Evolutionary conservation across 2,329 filamentous ascomycete genomes (phyloP).

Genomic region (Mycosphaerella sp.): DNA sequence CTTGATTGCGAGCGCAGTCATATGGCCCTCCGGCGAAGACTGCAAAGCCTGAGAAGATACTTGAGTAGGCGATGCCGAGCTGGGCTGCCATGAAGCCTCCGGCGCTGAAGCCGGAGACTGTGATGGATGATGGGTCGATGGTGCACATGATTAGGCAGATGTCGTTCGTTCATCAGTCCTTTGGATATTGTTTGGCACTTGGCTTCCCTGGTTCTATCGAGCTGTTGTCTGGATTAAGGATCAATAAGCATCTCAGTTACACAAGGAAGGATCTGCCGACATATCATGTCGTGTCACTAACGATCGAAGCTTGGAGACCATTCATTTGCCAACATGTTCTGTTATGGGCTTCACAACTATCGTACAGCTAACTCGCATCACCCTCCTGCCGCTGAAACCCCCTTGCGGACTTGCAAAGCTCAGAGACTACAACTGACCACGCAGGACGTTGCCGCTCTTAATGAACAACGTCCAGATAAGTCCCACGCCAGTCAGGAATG

Average conservation of each 20-base stretch:
- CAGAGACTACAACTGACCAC: constrained; percentile 11
- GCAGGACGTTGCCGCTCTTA: constrained; percentile 26
- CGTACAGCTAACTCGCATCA: too few relatives aligned
- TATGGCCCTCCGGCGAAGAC: constrained; percentile 14
- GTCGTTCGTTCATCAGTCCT: too few relatives aligned
- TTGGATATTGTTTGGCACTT: too few relatives aligned
- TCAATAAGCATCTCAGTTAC: too few relatives aligned
- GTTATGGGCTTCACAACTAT: too few relatives aligned
- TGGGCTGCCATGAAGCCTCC: constrained; percentile 16
- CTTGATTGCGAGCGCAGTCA: constrained; percentile 13
- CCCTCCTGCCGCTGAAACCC: too few relatives aligned
- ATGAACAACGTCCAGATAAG: constrained; percentile 27
- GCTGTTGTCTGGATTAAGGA: too few relatives aligned
- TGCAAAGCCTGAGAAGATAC: constrained; percentile 7
- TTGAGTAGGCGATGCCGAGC: constrained; percentile 13
- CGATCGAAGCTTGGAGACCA: too few relatives aligned
- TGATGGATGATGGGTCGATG: constrained; percentile 8
- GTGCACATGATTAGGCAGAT: constrained; percentile 3
- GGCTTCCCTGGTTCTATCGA: too few relatives aligned
- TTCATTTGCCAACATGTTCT: too few relatives aligned
- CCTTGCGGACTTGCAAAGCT: background rate
- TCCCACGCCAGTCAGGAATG: constrained; percentile 23
- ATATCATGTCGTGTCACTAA: too few relatives aligned
- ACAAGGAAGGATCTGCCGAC: too few relatives aligned
- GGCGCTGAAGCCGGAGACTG: constrained; percentile 15